Evolutionary conservation across 192 early-diverging fungal species (phyloP).

Genomic region (Lobosporangium transversale): DNA sequence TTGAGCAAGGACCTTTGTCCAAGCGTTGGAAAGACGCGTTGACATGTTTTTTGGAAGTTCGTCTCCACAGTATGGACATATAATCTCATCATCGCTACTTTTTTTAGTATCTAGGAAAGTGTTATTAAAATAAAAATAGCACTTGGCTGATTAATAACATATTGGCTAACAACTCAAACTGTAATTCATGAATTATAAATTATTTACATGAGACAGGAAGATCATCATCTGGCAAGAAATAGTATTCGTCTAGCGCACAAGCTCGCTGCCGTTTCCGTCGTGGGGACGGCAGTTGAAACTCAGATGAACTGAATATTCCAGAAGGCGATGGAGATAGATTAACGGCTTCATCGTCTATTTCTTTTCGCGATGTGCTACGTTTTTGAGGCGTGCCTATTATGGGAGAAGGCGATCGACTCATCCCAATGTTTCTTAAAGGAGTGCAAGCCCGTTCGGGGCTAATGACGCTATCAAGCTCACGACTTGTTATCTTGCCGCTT

Average conservation of each 20-base stretch:
- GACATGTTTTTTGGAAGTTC: constrained; percentile 10
- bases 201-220: too few relatives aligned
- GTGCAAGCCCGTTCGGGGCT: neutral
- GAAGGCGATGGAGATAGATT: neutral
- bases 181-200: too few relatives aligned
- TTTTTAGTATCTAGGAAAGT: neutral
- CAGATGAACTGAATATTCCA: too few relatives aligned
- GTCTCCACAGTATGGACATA: constrained; percentile 42
- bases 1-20: constrained; percentile 6
- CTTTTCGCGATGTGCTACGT: neutral
- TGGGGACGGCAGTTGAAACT: neutral
- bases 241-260: neutral
- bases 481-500: too few relatives aligned
- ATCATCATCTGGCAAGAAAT: constrained; percentile 25
- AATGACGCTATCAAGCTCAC: too few relatives aligned
- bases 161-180: neutral
- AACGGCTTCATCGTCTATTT: neutral
- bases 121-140: neutral
- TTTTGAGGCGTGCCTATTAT: too few relatives aligned
- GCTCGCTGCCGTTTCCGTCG: neutral
- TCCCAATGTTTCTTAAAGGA: too few relatives aligned
- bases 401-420: too few relatives aligned
- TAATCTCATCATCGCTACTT: neutral
- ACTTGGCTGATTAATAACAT: neutral
- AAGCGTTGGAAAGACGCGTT: constrained; percentile 5